Conservation (phyloP, 2,329 filamentous ascomycete species). For the Fusarium metavorans region DNA sequence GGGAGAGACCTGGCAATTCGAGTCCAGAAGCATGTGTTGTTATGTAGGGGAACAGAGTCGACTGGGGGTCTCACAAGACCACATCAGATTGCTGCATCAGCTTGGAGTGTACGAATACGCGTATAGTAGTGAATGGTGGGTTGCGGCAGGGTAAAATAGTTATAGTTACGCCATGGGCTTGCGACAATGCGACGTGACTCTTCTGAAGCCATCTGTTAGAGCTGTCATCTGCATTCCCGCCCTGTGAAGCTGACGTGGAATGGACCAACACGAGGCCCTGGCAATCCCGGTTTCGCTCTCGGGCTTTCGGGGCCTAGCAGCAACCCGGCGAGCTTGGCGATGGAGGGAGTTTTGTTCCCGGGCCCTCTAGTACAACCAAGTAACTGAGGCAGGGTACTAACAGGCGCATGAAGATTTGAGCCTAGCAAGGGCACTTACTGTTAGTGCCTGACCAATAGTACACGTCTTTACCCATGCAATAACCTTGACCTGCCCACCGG, state of each 20-base stretch:
- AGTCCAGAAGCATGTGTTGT: neutral
- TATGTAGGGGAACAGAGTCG: neutral
- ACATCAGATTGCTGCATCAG: neutral
- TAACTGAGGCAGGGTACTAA: neutral
- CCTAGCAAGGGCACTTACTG: rapidly evolving
- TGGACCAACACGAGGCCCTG: neutral
- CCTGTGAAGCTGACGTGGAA: neutral
- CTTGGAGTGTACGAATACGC: neutral
- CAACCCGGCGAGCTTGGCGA: neutral
- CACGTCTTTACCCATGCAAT: neutral
- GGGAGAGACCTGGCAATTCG: neutral
- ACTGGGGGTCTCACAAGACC: neutral
- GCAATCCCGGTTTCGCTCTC: neutral
- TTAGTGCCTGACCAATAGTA: neutral
- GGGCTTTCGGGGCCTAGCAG: neutral
- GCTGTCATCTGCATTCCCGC: neutral
- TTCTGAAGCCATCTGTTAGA: neutral
- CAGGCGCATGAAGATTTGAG: neutral
- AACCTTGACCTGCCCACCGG: neutral
- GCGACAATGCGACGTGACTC: neutral
- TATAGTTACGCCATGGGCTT: neutral
- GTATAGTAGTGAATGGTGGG: neutral
- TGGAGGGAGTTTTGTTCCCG: neutral
- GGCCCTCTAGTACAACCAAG: neutral
- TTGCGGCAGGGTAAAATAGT: neutral